A percentile compares a stretch with the other conserved stretches of the same genome.
These are phyloP conservation scores for Colletotrichum liriopes DNA, from an alignment of 2,329 filamentous ascomycete species.

Conservation along the genomic window DNA sequence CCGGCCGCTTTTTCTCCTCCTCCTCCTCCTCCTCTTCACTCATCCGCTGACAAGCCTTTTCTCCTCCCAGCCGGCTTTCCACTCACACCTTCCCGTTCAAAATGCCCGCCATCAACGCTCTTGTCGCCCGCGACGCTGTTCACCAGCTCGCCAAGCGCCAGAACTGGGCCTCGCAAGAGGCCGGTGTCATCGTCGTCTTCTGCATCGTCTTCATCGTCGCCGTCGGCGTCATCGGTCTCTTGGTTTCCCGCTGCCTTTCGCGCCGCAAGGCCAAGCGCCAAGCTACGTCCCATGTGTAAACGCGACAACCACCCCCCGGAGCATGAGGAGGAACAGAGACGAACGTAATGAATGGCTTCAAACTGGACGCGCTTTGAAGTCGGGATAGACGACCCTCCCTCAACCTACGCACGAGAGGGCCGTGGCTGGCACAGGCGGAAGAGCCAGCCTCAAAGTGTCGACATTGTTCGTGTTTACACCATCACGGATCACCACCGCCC, in stretches of 20 bases:
- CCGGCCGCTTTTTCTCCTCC: too few relatives aligned
- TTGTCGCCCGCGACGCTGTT: slow-evolving; percentile 57
- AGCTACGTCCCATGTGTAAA: slow-evolving; percentile 42
- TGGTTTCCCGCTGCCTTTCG: slow-evolving; percentile 51
- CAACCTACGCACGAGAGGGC: background rate
- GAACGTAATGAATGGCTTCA: slow-evolving; percentile 23
- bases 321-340: background rate
- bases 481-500: slow-evolving; percentile 8
- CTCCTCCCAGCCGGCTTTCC: slow-evolving; percentile 29
- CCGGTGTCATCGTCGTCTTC: slow-evolving; percentile 61
- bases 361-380: slow-evolving; percentile 1
- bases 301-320: background rate
- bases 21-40: background rate
- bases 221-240: slow-evolving; percentile 51
- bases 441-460: slow-evolving; percentile 13
- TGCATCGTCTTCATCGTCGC: slow-evolving; percentile 60
- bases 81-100: slow-evolving; percentile 47
- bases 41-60: slow-evolving; percentile 21
- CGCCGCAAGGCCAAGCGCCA: slow-evolving; percentile 50
- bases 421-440: slow-evolving; percentile 1
- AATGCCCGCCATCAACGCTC: slow-evolving; percentile 60
- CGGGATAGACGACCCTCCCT: background rate
- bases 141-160: slow-evolving; percentile 58
- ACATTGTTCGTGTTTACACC: slow-evolving; percentile 1
- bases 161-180: slow-evolving; percentile 58